Evolutionary conservation across 1,139 yeast species (phyloP).

Genomic region (Suhomyces bribrorum): DNA sequence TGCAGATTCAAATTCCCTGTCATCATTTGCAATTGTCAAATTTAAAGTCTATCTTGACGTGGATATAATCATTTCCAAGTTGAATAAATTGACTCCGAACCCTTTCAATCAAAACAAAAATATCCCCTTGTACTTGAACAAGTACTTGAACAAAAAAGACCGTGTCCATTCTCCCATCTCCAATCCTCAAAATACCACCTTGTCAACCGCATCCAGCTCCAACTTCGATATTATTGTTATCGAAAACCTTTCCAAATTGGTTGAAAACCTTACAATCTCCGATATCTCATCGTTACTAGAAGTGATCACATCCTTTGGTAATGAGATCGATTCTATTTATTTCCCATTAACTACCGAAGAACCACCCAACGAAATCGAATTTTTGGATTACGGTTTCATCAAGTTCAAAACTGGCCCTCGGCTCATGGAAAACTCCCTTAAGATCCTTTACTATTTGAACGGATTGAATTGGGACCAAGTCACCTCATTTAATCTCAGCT

Average conservation of each 20-base stretch:
- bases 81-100: conserved; percentile 24
- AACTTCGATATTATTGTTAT: conserved; percentile 41
- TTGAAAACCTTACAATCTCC: conserved; percentile 11
- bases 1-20: conserved; percentile 3
- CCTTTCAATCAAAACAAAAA: conserved; percentile 34
- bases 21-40: conserved; percentile 35
- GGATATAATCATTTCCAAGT: conserved; percentile 29
- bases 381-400: conserved; percentile 34
- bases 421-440: conserved; percentile 27
- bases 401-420: conserved; percentile 22
- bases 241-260: conserved; percentile 43
- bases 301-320: conserved; percentile 37
- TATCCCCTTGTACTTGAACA: conserved; percentile 18
- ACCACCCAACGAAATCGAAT: conserved; percentile 4
- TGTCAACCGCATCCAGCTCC: conserved; percentile 1
- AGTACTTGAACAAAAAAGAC: conserved; percentile 22
- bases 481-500: conserved; percentile 18
- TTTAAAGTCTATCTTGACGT: conserved; percentile 42
- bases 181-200: neutral
- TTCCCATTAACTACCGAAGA: conserved; percentile 37
- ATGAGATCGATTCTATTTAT: conserved; percentile 45
- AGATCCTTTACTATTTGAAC: conserved; percentile 34
- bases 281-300: conserved; percentile 14
- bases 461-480: conserved; percentile 30
- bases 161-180: conserved; percentile 11